Percentiles rank a stretch among this genome's conserved stretches.
Evolutionary conservation across 768 basidiomycete species (phyloP).

Genomic region (Boletus vermiculosoides): DNA sequence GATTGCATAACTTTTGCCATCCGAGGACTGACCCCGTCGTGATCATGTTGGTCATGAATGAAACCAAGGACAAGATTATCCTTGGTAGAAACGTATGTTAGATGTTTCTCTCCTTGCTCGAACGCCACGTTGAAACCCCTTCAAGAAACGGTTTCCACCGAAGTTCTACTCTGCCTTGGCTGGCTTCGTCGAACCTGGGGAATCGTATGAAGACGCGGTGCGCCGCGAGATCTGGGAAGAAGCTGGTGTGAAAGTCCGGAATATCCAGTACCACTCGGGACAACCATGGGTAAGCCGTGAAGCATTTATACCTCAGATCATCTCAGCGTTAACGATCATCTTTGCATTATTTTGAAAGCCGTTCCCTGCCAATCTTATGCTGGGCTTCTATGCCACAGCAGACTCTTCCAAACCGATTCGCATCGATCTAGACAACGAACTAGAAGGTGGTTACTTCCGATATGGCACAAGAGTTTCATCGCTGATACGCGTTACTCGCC

Average conservation of each 20-base stretch:
- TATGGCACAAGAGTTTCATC: not conserved
- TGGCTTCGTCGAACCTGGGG: conserved; percentile 93
- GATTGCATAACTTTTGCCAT: conserved; percentile 83
- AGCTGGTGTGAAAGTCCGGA: conserved; percentile 83
- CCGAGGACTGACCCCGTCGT: conserved; percentile 87
- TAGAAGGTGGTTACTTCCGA: conserved; percentile 57
- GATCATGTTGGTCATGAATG: conserved; percentile 85
- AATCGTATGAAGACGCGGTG: conserved; percentile 93
- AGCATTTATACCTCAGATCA: not conserved
- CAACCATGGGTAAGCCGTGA: conserved; percentile 75
- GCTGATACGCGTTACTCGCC: not conserved
- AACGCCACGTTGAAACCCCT: not conserved
- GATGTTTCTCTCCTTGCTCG: not conserved
- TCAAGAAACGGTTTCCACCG: conserved; percentile 60
- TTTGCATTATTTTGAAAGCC: conserved; percentile 50
- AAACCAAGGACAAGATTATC: conserved; percentile 77
- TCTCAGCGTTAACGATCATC: not conserved
- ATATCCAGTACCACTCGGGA: conserved; percentile 80
- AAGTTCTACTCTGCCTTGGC: conserved; percentile 88
- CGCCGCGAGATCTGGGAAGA: conserved; percentile 95
- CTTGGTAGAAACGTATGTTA: conserved; percentile 78
- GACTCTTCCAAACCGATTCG: conserved; percentile 74
- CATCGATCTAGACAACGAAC: conserved; percentile 89
- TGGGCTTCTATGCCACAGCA: conserved; percentile 82
- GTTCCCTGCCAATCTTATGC: conserved; percentile 87